Conservation (phyloP, 768 basidiomycete genomes). For the Cystofilobasidium ferigula region DNA sequence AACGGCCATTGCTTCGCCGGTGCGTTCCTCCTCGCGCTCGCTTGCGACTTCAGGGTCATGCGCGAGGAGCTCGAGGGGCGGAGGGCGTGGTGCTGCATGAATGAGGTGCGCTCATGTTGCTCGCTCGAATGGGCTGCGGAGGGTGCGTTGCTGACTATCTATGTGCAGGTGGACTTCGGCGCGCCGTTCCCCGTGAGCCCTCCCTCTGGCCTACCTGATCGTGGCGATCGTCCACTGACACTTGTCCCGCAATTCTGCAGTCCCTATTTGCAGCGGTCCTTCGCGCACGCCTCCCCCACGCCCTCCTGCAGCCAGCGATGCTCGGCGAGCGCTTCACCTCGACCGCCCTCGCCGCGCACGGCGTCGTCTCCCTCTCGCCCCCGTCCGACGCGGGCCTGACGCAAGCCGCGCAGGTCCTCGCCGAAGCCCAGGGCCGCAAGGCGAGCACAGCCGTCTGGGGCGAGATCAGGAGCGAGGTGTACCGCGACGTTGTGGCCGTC, state of each 20-base stretch:
- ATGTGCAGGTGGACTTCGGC: constrained; percentile 59
- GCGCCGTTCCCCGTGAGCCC: constrained; percentile 65
- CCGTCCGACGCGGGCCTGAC: constrained; percentile 12
- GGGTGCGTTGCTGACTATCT: neutral
- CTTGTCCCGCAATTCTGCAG: neutral
- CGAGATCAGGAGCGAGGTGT: constrained; percentile 9
- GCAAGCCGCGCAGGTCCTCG: neutral
- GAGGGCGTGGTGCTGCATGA: constrained; percentile 83
- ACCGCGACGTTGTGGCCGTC: neutral
- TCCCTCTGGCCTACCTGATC: neutral
- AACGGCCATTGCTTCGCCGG: constrained; percentile 64
- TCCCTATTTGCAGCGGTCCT: neutral
- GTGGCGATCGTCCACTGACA: neutral
- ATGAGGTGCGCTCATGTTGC: constrained; percentile 51
- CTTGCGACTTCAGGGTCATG: constrained; percentile 83
- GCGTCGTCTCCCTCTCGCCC: constrained; percentile 2
- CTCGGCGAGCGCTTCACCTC: constrained; percentile 7
- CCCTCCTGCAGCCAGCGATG: neutral
- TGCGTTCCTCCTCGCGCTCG: constrained; percentile 64
- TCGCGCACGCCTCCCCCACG: neutral
- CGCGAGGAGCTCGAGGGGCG: constrained; percentile 48
- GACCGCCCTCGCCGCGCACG: constrained; percentile 5
- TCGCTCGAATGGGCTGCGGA: neutral
- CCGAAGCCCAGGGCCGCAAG: neutral
- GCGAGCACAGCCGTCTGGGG: constrained; percentile 15